These are phyloP conservation scores for Mycena haematopus DNA, from an alignment of 768 basidiomycete genomes.

Conservation along the genomic window DNA sequence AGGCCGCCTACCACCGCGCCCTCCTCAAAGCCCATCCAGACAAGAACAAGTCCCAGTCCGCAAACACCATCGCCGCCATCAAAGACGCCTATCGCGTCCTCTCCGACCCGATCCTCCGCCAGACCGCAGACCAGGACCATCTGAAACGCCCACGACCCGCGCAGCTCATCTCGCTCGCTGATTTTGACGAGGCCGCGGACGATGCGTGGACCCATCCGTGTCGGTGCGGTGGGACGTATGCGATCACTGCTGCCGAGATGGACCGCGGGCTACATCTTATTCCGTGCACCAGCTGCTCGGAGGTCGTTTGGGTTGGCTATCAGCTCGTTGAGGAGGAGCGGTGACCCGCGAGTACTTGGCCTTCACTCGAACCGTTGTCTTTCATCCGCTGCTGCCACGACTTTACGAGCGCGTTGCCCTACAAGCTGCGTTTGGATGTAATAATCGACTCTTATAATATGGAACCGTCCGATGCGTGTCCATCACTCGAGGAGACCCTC, in stretches of 20 bases:
- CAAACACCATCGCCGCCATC: conserved; percentile 58
- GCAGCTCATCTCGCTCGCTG: conserved; percentile 78
- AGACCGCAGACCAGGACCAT: conserved; percentile 54
- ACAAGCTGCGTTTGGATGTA: no score
- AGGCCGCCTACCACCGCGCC: conserved; percentile 59
- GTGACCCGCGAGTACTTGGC: background rate
- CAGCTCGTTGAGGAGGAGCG: conserved; percentile 53
- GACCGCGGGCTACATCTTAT: conserved; percentile 77
- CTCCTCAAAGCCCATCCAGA: conserved; percentile 74
- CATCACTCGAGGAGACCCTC: no score
- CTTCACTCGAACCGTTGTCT: no score
- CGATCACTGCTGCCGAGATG: conserved; percentile 62
- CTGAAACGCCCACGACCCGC: conserved; percentile 65
- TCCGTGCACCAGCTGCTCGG: conserved; percentile 78
- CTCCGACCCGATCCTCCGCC: conserved; percentile 54
- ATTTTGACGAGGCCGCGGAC: conserved; percentile 53
- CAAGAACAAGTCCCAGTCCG: conserved; percentile 40
- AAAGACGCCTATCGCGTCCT: conserved; percentile 74
- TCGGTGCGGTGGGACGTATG: conserved; percentile 76
- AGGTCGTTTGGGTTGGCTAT: conserved; percentile 87
- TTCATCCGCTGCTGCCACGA: no score
- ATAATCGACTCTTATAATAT: no score
- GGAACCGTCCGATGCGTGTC: no score
- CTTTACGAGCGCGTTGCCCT: no score
- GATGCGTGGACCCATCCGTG: conserved; percentile 65